Base-by-base conservation (phyloP, 140 eudicot genomes). In the Flaveria floridana region DNA sequence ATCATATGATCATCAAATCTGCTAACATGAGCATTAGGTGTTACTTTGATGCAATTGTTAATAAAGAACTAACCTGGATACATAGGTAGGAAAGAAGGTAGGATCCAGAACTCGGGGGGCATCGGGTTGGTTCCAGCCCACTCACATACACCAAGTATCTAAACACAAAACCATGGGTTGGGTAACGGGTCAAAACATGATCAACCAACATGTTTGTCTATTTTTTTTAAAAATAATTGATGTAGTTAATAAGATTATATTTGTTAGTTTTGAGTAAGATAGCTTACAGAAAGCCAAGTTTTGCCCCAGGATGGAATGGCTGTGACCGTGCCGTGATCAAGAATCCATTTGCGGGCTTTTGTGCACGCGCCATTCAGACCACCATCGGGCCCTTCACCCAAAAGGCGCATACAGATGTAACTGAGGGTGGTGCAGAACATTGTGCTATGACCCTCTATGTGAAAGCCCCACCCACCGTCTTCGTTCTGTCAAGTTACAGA, bases 261-360 rank as follows among this genome's bases (percentile, higher is more conserved):
- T 20, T 23, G 20, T 12, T 68, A 44, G 73, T 44, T 68, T 46
- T 68, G 34, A 18, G 16, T 61, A 52, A 46, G 0, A 55, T 58
- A 30, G 46, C 83, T 52, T 84, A 88, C 97, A 11, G 96, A 86
- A 48, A 91, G 93, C 93, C 93, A 91, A 28, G 91, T 85, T 70
- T 91, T 91, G 55, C 97, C 97, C 97, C 97, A 91, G n/a, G 97
- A 91, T 71, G 96, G 97, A 62, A 88, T 85, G 62, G 84, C 81
- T 0, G 84, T 86, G 19, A 71, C 97, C 34, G 83, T 71, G 8
- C 96, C 97, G 75, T 88, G 97, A 59, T 88, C 96, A 23, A 91
- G 85, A 42, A 91, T 88, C 97, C 97, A 91, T 80, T 85, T 86
- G 7, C 96, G 84, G 19, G 88, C 96, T 72, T 93, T 83, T 12